Evolutionary conservation across 371 early-diverging fungal genomes (phyloP).

Genomic region (Coemansia sp.): DNA sequence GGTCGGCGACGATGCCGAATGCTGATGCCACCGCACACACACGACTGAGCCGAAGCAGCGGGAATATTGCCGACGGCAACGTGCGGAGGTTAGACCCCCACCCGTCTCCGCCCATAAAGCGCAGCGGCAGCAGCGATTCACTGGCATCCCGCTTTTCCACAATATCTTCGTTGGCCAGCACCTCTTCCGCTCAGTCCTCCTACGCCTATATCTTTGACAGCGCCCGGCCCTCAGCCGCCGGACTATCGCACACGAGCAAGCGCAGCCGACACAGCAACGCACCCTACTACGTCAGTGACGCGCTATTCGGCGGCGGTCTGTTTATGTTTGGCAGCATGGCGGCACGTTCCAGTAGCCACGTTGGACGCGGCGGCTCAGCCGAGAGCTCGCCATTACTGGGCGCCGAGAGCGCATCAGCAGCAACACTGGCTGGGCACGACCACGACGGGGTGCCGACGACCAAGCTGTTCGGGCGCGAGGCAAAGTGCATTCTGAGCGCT

Average conservation of each 20-base stretch:
- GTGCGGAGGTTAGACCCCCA: background rate
- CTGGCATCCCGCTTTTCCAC: slow-evolving; percentile 30
- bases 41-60: background rate
- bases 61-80: background rate
- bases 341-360: background rate
- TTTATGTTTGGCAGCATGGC: slow-evolving; percentile 6
- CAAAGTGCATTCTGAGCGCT: slow-evolving; percentile 9
- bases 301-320: slow-evolving; percentile 4
- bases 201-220: slow-evolving; percentile 48
- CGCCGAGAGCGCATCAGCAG: slow-evolving; percentile 10
- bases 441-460: slow-evolving; percentile 12
- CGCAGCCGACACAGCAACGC: background rate
- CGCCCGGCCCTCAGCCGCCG: slow-evolving; percentile 22
- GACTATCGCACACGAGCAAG: background rate
- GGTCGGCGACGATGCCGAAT: background rate
- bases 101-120: slow-evolving; percentile 4
- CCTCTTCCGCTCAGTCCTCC: slow-evolving; percentile 36
- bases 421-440: slow-evolving; percentile 2
- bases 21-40: background rate
- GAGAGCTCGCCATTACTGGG: slow-evolving; percentile 20
- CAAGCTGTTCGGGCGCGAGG: slow-evolving; percentile 17
- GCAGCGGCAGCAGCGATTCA: slow-evolving; percentile 25
- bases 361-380: background rate
- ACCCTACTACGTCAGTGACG: background rate
- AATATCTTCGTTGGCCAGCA: slow-evolving; percentile 19